These are phyloP conservation scores for Pyricularia sp. DNA, from an alignment of 2,329 filamentous ascomycete species.

Conservation along the genomic window DNA sequence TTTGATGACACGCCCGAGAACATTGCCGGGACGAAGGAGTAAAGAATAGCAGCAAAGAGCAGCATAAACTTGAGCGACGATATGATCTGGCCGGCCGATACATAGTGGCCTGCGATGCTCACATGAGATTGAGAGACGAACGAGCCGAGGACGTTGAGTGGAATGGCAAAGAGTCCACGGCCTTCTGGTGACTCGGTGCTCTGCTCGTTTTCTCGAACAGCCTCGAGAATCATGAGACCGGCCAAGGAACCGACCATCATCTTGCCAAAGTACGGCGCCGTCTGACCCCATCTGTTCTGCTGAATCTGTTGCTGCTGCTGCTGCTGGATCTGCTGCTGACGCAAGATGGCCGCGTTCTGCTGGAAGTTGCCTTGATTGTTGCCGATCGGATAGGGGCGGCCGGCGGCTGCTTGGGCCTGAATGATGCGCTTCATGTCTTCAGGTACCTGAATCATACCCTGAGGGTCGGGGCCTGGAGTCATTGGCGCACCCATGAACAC, in stretches of 20 bases:
- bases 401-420: conserved; percentile 40
- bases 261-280: conserved; percentile 51
- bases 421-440: conserved; percentile 52
- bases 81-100: conserved; percentile 29
- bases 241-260: conserved; percentile 89
- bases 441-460: conserved; percentile 52
- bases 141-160: conserved; percentile 41
- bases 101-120: conserved; percentile 39
- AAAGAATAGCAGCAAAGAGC: conserved; percentile 36
- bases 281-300: conserved; percentile 39
- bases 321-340: conserved; percentile 44
- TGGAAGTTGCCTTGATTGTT: conserved; percentile 21
- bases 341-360: conserved; percentile 30
- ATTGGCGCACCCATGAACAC: conserved; percentile 32
- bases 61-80: conserved; percentile 39
- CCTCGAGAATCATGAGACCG: conserved; percentile 83
- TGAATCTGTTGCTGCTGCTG: conserved; percentile 32
- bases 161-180: conserved; percentile 53
- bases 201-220: conserved; percentile 53
- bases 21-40: conserved; percentile 40
- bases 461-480: conserved; percentile 27
- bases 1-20: conserved; percentile 41
- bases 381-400: conserved; percentile 37
- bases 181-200: conserved; percentile 50
- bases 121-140: conserved; percentile 35